Evolutionary conservation across 2,329 filamentous ascomycete genomes (phyloP).

Genomic region (Trichoderma koningii): DNA sequence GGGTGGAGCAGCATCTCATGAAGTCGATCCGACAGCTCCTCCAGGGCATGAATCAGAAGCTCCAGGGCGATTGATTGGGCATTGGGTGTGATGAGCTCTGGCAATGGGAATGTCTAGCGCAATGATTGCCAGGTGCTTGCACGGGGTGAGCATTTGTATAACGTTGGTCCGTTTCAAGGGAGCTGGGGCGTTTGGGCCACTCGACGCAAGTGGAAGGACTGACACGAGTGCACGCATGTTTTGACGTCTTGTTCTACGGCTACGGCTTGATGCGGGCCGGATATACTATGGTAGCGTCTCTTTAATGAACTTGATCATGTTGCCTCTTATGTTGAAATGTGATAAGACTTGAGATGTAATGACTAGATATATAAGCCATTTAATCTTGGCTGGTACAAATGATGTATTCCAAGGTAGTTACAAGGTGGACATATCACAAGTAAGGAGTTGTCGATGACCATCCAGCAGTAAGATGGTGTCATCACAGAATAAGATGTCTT

Average conservation of each 20-base stretch:
- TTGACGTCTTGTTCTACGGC: conserved; percentile 2
- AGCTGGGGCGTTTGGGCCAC: conserved; percentile 17
- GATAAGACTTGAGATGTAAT: too few relatives aligned
- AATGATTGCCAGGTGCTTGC: background rate
- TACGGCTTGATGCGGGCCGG: conserved; percentile 6
- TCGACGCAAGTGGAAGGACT: conserved; percentile 7
- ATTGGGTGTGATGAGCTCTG: too few relatives aligned
- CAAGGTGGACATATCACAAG: too few relatives aligned
- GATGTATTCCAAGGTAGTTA: too few relatives aligned
- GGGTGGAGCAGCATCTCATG: conserved; percentile 47
- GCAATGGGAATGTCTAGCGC: background rate
- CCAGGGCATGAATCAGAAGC: conserved; percentile 45
- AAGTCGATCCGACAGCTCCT: conserved; percentile 45
- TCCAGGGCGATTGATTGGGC: conserved; percentile 32
- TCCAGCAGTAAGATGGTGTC: too few relatives aligned
- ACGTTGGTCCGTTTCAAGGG: background rate
- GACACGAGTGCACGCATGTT: background rate
- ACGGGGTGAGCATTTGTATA: conserved; percentile 1
- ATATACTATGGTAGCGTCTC: conserved; percentile 23
- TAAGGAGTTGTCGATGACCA: too few relatives aligned
- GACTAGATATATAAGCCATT: background rate
- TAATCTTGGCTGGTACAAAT: background rate
- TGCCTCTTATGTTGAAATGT: background rate
- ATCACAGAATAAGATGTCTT: too few relatives aligned
- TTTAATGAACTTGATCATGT: background rate